Conservation (phyloP, 495 filamentous ascomycete species). For the Lineolata rhizophorae region DNA sequence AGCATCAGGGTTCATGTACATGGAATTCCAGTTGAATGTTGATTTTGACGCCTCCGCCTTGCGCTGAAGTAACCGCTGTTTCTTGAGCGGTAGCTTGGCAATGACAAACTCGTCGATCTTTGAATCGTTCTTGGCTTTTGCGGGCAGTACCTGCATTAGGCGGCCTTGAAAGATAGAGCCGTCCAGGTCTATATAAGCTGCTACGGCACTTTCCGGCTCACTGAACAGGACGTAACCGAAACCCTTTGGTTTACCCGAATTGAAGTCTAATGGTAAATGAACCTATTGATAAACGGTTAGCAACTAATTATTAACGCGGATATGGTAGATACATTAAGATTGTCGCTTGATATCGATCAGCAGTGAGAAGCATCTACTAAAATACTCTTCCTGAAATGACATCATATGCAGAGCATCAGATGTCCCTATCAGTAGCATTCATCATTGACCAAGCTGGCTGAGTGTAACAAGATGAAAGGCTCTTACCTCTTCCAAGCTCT, state of each 20-base stretch:
- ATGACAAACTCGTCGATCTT: conserved; percentile 71
- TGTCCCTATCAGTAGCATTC: conserved; percentile 99
- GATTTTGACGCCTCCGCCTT: conserved; percentile 53
- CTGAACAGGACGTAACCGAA: conserved; percentile 70
- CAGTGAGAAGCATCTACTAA: conserved; percentile 62
- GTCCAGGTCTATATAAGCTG: conserved; percentile 55
- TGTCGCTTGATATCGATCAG: conserved; percentile 9
- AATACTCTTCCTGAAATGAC: conserved; percentile 39
- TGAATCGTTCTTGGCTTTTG: conserved; percentile 53
- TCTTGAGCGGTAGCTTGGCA: conserved; percentile 77
- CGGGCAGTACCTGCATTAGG: conserved; percentile 71
- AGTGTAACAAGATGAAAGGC: conserved; percentile 14
- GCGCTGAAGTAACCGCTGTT: conserved; percentile 72
- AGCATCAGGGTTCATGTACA: conserved; percentile 89
- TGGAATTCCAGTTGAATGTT: conserved; percentile 86
- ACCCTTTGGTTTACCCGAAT: conserved; percentile 48
- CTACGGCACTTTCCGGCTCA: conserved; percentile 44
- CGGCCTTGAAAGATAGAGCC: conserved; percentile 75
- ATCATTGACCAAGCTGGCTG: conserved; percentile 34
- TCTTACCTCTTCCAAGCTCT: conserved; percentile 65
- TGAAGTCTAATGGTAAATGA: conserved; percentile 52
- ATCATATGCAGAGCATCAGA: conserved; percentile 63
- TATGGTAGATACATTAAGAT: conserved; percentile 23
- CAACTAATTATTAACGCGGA: conserved; percentile 2
- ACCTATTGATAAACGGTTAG: conserved; percentile 38